Percentiles rank a stretch among this genome's conserved stretches.
Evolutionary conservation across 129 eudicot species (phyloP).

Genomic region (Scalesia atractyloides): DNA sequence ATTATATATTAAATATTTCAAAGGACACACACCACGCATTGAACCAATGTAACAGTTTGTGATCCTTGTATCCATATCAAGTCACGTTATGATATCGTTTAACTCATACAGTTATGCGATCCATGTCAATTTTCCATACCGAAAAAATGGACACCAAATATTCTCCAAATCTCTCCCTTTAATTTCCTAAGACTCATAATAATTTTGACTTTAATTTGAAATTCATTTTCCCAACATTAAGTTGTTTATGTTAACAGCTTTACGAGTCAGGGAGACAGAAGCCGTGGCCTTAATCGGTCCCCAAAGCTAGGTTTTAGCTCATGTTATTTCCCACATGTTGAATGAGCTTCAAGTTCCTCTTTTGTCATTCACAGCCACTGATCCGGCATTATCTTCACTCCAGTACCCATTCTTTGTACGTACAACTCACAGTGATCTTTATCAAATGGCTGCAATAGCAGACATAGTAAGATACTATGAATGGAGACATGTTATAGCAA

Average conservation of each 20-base stretch:
- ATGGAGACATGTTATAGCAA: constrained; percentile 71
- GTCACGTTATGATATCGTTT: too few species aligned
- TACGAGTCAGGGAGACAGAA: constrained; percentile 11
- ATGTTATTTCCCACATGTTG: constrained; percentile 58
- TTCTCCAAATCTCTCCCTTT: too few species aligned
- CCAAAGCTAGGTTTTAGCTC: constrained; percentile 70
- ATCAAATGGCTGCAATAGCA: constrained; percentile 82
- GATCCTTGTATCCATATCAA: too few species aligned
- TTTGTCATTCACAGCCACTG: constrained; percentile 74
- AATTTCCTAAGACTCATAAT: too few species aligned
- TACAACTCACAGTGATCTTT: constrained; percentile 66
- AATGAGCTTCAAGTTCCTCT: constrained; percentile 80
- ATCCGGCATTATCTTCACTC: constrained; percentile 78
- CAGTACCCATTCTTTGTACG: constrained; percentile 73
- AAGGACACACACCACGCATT: too few species aligned
- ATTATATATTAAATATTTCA: too few species aligned
- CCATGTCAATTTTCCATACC: too few species aligned
- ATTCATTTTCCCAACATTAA: too few species aligned
- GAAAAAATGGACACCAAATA: too few species aligned
- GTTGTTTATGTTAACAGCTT: background rate
- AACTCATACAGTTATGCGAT: too few species aligned
- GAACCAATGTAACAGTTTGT: too few species aligned
- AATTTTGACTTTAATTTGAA: too few species aligned
- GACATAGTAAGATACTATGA: constrained; percentile 58
- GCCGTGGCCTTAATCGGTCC: constrained; percentile 47